These are phyloP conservation scores for Kandelia obovata DNA, from an alignment of 345 rosid genomes.

Conservation along the genomic window DNA sequence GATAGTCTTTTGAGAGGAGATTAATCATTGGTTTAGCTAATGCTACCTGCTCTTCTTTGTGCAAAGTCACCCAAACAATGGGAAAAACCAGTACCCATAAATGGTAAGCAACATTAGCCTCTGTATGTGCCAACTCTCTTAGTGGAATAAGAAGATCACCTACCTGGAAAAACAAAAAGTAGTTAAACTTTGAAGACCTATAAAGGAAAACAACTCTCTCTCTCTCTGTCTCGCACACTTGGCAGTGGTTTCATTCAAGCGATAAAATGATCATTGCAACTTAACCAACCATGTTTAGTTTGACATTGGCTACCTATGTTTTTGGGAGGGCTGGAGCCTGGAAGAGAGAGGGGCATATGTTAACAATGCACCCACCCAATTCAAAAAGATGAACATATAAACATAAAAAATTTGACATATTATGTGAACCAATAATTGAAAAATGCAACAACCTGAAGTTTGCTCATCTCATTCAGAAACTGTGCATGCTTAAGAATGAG, in stretches of 20 bases:
- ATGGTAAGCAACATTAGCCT: constrained; percentile 95
- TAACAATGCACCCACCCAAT: no score
- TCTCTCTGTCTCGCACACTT: neutral
- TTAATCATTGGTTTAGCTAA: constrained; percentile 89
- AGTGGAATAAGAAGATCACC: constrained; percentile 84
- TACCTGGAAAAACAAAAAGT: constrained; percentile 43
- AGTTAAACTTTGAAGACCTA: neutral
- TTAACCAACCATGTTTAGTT: no score
- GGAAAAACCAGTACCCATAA: constrained; percentile 99
- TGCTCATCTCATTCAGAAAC: constrained; percentile 78
- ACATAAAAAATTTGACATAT: no score
- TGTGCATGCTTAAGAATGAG: constrained; percentile 83
- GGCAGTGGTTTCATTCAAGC: no score
- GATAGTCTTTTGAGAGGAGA: constrained; percentile 86
- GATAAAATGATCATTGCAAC: no score
- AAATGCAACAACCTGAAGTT: constrained; percentile 67
- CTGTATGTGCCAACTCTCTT: constrained; percentile 92
- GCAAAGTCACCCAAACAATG: constrained; percentile 92
- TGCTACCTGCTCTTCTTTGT: constrained; percentile 76
- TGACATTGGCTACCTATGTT: no score
- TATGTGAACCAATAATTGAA: neutral
- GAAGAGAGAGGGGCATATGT: no score
- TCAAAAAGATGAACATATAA: no score
- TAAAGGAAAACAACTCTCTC: neutral
- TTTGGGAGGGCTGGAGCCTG: no score